phyloP scores from a whole-genome alignment of 805 yeast genomes.

The Ogataea nitratoaversa region DNA sequence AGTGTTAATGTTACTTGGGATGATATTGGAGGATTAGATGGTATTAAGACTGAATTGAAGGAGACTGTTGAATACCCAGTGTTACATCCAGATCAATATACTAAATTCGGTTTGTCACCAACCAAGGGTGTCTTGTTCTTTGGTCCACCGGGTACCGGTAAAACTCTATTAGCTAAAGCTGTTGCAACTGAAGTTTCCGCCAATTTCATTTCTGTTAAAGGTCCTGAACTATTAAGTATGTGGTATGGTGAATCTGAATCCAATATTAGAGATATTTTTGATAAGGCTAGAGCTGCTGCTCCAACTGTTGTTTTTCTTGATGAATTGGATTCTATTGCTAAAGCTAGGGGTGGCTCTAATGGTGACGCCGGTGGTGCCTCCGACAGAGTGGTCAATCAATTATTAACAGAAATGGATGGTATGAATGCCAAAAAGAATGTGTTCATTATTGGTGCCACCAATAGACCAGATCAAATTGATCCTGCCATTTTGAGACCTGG shows the following conservation, averaged over 20 bases:
- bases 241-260: slow-evolving; percentile 99
- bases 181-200: slow-evolving; percentile 99
- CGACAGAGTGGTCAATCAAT: slow-evolving; percentile 93
- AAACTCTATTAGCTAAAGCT: slow-evolving; percentile 95
- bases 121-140: slow-evolving; percentile 97
- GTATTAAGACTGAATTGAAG: slow-evolving; percentile 92
- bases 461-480: slow-evolving; percentile 99
- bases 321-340: slow-evolving; percentile 96
- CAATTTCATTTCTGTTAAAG: slow-evolving; percentile 94
- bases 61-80: slow-evolving; percentile 99
- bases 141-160: slow-evolving; percentile 99
- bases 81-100: slow-evolving; percentile 96
- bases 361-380: slow-evolving; percentile 98
- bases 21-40: slow-evolving; percentile 97
- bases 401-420: slow-evolving; percentile 98
- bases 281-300: slow-evolving; percentile 98
- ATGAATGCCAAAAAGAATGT: slow-evolving; percentile 99
- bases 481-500: slow-evolving; percentile 99
- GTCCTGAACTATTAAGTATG: slow-evolving; percentile 96
- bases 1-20: slow-evolving; percentile 99
- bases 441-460: slow-evolving; percentile 98
- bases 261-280: slow-evolving; percentile 94
- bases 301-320: slow-evolving; percentile 98
- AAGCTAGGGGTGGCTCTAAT: slow-evolving; percentile 86
- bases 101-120: slow-evolving; percentile 96